These are phyloP conservation scores for Harrya chromipes DNA, from an alignment of 768 basidiomycete species.

Conservation along the genomic window DNA sequence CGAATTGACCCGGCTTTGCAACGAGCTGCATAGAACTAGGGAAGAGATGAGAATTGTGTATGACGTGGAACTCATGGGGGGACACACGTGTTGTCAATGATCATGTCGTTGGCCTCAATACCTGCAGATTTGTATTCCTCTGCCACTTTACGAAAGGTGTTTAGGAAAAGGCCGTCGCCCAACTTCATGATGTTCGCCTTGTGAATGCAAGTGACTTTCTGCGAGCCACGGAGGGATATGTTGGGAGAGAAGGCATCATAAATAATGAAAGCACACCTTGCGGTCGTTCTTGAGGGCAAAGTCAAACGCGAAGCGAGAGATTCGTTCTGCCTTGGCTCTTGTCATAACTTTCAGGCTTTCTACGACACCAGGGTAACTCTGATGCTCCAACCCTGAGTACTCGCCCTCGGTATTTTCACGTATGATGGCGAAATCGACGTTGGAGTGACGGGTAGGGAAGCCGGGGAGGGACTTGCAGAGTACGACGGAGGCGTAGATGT, in stretches of 20 bases:
- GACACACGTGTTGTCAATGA: conserved; percentile 93
- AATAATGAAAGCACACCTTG: conserved; percentile 55
- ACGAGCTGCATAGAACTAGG: conserved; percentile 97
- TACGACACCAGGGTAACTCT: conserved; percentile 97
- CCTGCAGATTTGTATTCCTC: conserved; percentile 95
- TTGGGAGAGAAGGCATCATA: background rate
- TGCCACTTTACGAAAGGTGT: conserved; percentile 94
- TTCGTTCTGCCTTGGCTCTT: conserved; percentile 91
- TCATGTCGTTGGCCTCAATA: conserved; percentile 96
- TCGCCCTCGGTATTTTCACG: conserved; percentile 99
- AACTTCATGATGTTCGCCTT: conserved; percentile 99
- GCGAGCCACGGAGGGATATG: conserved; percentile 1
- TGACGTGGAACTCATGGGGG: background rate
- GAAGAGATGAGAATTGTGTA: background rate
- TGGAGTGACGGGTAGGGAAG: conserved; percentile 90
- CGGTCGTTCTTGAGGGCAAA: conserved; percentile 98
- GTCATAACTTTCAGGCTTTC: conserved; percentile 98
- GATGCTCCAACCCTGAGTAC: conserved; percentile 98
- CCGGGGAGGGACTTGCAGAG: conserved; percentile 98
- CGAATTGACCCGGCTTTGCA: conserved; percentile 92
- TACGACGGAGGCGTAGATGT: conserved; percentile 98
- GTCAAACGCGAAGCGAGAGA: conserved; percentile 96
- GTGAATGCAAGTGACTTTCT: conserved; percentile 99
- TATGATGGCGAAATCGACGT: conserved; percentile 99
- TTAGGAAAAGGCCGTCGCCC: conserved; percentile 97